Conservation (phyloP, 371 early-diverging fungal species). For the Mucor lusitanicus region DNA sequence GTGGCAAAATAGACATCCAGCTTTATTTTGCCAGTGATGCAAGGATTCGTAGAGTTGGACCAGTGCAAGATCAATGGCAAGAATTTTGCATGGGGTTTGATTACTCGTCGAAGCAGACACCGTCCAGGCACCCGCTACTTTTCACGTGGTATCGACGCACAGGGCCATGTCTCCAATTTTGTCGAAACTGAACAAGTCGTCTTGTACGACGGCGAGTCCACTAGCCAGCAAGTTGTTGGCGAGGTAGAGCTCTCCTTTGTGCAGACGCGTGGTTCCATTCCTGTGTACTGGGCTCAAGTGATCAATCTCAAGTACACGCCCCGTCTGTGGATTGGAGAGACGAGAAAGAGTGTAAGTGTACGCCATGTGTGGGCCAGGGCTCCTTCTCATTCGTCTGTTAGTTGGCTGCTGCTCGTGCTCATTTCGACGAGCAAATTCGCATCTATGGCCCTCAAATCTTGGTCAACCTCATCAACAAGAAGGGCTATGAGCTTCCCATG, state of each 20-base stretch:
- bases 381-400: background rate
- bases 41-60: slow-evolving; percentile 75
- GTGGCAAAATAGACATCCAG: slow-evolving; percentile 54
- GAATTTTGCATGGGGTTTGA: slow-evolving; percentile 73
- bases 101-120: slow-evolving; percentile 81
- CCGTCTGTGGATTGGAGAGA: slow-evolving; percentile 70
- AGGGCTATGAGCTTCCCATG: slow-evolving; percentile 85
- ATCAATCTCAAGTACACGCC: slow-evolving; percentile 94
- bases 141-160: slow-evolving; percentile 91
- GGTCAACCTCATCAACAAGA: slow-evolving; percentile 90
- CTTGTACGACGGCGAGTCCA: slow-evolving; percentile 45
- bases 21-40: slow-evolving; percentile 89
- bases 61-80: slow-evolving; percentile 59
- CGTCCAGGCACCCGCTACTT: slow-evolving; percentile 91
- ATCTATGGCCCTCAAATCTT: slow-evolving; percentile 82
- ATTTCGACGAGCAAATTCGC: slow-evolving; percentile 70
- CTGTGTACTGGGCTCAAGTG: slow-evolving; percentile 95
- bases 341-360: slow-evolving; percentile 64
- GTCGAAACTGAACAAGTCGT: slow-evolving; percentile 98
- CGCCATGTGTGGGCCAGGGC: background rate
- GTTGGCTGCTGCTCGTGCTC: slow-evolving; percentile 58
- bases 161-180: slow-evolving; percentile 96
- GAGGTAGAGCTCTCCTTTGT: slow-evolving; percentile 70
- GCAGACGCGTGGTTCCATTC: slow-evolving; percentile 98
- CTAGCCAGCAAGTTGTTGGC: slow-evolving; percentile 22